These are phyloP conservation scores for Persicaria tinctoria DNA, from an alignment of 148 eudicot species.

Conservation along the genomic window DNA sequence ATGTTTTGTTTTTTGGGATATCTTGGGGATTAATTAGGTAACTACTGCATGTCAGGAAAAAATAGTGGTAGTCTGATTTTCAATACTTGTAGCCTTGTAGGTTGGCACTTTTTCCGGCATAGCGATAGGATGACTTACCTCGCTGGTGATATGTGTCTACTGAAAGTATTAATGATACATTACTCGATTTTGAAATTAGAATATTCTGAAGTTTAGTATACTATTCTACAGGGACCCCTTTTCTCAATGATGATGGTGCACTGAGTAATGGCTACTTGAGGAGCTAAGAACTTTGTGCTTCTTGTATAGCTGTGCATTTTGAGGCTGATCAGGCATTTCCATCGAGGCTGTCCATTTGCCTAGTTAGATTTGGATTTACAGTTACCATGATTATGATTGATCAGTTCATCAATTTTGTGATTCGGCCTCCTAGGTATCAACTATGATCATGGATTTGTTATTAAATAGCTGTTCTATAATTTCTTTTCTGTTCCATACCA, in stretches of 20 bases:
- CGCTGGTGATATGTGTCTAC: neutral
- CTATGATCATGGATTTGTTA: slow-evolving; percentile 6
- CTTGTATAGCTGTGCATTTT: neutral
- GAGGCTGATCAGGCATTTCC: slow-evolving; percentile 5
- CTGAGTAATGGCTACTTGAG: slow-evolving; percentile 7
- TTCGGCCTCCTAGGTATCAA: slow-evolving; percentile 75
- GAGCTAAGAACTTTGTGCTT: slow-evolving; percentile 6
- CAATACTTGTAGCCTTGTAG: neutral
- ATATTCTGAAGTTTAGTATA: neutral
- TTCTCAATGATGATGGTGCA: slow-evolving; percentile 4
- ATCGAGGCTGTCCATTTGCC: slow-evolving; percentile 5
- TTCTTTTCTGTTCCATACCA: neutral
- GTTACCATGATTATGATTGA: slow-evolving; percentile 37
- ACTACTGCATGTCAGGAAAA: neutral
- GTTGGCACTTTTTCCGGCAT: neutral
- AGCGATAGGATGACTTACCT: neutral
- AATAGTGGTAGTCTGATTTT: neutral
- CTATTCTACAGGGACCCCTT: slow-evolving; percentile 3
- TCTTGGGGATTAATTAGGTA: neutral
- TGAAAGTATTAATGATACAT: neutral
- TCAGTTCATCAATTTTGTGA: slow-evolving; percentile 73
- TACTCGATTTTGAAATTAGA: neutral
- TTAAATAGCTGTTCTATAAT: neutral
- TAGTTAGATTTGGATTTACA: slow-evolving; percentile 2
- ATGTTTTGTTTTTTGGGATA: neutral